Conservation (phyloP, 2,329 filamentous ascomycete genomes). For the Tolypocladium inflatum region DNA sequence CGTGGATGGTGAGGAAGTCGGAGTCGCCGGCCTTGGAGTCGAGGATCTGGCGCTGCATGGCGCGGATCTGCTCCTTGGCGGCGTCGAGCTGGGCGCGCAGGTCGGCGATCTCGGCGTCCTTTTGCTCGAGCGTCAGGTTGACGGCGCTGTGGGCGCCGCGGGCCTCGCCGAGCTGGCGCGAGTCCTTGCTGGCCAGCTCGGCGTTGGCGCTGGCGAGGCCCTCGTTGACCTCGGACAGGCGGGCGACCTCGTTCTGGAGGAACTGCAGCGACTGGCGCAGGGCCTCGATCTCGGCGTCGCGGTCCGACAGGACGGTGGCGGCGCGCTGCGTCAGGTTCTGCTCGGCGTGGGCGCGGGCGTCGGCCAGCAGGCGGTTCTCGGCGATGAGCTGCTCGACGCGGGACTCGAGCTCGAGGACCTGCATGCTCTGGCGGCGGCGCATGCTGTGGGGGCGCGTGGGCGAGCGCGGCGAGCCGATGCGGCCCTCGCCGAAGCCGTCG, state of each 20-base stretch:
- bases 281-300: slow-evolving; percentile 77
- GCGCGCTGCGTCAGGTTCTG: slow-evolving; percentile 54
- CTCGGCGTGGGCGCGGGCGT: slow-evolving; percentile 63
- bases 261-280: slow-evolving; percentile 71
- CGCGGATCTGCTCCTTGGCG: slow-evolving; percentile 53
- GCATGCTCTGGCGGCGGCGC: slow-evolving; percentile 95
- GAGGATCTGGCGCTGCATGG: slow-evolving; percentile 44
- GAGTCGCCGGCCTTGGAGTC: slow-evolving; percentile 50
- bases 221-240: slow-evolving; percentile 75
- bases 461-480: slow-evolving; percentile 76
- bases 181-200: slow-evolving; percentile 67
- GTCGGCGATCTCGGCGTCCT: slow-evolving; percentile 73
- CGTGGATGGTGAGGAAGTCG: slow-evolving; percentile 67
- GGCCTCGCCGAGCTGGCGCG: slow-evolving; percentile 60
- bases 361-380: slow-evolving; percentile 73
- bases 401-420: slow-evolving; percentile 83
- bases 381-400: slow-evolving; percentile 74
- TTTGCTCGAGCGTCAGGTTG: slow-evolving; percentile 60
- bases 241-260: slow-evolving; percentile 71
- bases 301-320: slow-evolving; percentile 64
- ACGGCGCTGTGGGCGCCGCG: slow-evolving; percentile 55
- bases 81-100: slow-evolving; percentile 70
- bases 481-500: slow-evolving; percentile 89
- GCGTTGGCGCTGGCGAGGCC: slow-evolving; percentile 68
- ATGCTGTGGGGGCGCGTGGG: slow-evolving; percentile 92